Base-by-base conservation (phyloP, 345 rosid species). In the Linum trigynum region DNA sequence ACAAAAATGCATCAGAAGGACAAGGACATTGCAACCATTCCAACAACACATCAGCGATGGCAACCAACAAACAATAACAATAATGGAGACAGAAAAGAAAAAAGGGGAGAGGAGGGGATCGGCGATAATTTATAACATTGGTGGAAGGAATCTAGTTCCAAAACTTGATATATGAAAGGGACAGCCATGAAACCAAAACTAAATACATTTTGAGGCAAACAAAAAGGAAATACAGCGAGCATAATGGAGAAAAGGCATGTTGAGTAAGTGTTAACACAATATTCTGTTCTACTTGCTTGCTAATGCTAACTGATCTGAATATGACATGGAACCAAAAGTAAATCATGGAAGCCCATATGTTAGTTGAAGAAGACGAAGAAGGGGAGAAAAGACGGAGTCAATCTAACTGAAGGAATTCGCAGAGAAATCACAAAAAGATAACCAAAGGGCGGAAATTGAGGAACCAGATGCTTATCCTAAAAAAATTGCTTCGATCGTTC, bases 161-260 rank as follows among this genome's bases (percentile, higher is more conserved):
- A 37, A 61, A 48, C 68, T 73, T 69, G 64, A 60, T 38, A 63
- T 39, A 45, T 38, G 48, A 69, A 74, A 74, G 57, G 58, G 66
- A 74, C 62, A 69, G 38, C 45, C 14, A 15, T 32, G 35, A 66
- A 61, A 69, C 73, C 42, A 53, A 45, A 61, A n/a, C 14, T 48
- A 48, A 9, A 48, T 48, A 12, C 53, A 48, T 48, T 48, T 3
- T 15, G 14, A 48, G 53, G 53, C 9, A 48, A 23, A 23, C 32
- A 23, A 23, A 23, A 23, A 23, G 32, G 32, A 23, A 23, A 23
- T 0, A 23, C 32, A 23, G 32, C 32, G 32, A 23, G 36, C 11
- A 62, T 23, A 73, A 17, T n/a, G 42, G 59, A 23, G 9, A 59
- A 36, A 36, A 35, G 1, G 8, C 6, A 11, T 38, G 39, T 23